These are phyloP conservation scores for Metschnikowia colocasiae DNA, from an alignment of 805 yeast genomes.

Conservation along the genomic window DNA sequence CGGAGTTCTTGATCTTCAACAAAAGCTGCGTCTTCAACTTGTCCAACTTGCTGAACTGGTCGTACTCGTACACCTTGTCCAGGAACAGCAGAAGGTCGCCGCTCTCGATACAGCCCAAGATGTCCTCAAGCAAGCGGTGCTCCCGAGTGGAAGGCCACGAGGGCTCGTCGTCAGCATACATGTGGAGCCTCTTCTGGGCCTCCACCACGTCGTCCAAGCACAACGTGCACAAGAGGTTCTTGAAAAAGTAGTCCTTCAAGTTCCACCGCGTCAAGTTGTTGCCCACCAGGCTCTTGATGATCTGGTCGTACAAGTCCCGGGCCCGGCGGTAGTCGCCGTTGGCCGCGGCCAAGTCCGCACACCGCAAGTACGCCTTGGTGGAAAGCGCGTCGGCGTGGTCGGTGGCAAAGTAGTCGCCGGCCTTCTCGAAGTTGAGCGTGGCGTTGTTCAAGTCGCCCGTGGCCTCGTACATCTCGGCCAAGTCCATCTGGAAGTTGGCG, in stretches of 20 bases:
- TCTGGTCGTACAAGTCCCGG: constrained; percentile 67
- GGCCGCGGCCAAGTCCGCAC: constrained; percentile 80
- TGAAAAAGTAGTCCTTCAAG: constrained; percentile 85
- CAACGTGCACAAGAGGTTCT: constrained; percentile 75
- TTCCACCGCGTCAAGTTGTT: constrained; percentile 84
- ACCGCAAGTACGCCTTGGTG: constrained; percentile 81
- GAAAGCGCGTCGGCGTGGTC: constrained; percentile 92
- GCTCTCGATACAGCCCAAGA: constrained; percentile 69
- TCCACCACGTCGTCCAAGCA: constrained; percentile 86
- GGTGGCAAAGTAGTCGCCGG: constrained; percentile 93
- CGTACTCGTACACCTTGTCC: constrained; percentile 73
- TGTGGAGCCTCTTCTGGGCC: constrained; percentile 66
- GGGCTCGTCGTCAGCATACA: constrained; percentile 68
- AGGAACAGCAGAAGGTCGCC: constrained; percentile 79
- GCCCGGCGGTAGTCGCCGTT: constrained; percentile 72
- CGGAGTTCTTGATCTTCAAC: constrained; percentile 72
- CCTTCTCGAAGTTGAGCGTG: constrained; percentile 66
- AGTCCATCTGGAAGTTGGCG: constrained; percentile 88
- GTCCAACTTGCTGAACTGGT: constrained; percentile 84
- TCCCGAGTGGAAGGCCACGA: constrained; percentile 75
- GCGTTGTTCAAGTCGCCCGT: constrained; percentile 68
- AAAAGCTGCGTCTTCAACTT: constrained; percentile 85
- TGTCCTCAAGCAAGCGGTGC: constrained; percentile 58
- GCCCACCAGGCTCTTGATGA: constrained; percentile 71
- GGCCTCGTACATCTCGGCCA: constrained; percentile 81